Evolutionary conservation across 495 filamentous ascomycete genomes (phyloP).

Genomic region (Penicillium ucsense): DNA sequence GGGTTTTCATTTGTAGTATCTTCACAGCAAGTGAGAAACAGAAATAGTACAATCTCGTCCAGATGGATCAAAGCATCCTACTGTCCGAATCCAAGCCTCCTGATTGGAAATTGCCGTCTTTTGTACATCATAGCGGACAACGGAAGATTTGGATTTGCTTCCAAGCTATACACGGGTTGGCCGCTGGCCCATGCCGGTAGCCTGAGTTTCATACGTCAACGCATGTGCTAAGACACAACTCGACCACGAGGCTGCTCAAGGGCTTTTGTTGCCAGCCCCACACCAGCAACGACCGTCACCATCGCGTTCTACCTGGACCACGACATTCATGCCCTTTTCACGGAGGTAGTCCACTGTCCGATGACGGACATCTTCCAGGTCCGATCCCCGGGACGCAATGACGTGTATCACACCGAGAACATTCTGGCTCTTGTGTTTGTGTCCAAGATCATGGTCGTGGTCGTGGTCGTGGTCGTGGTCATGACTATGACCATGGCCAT

Average conservation of each 20-base stretch:
- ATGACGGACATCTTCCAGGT: conserved; percentile 68
- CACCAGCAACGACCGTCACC: conserved; percentile 78
- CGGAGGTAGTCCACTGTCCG: conserved; percentile 48
- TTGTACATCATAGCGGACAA: too few relatives aligned
- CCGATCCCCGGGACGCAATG: conserved; percentile 56
- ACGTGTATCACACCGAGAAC: conserved; percentile 76
- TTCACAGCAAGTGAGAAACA: too few relatives aligned
- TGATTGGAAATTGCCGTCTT: too few relatives aligned
- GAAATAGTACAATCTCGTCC: too few relatives aligned
- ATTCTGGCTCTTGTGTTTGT: conserved; percentile 32
- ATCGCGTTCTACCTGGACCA: conserved; percentile 69
- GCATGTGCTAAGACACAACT: not conserved
- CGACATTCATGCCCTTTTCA: conserved; percentile 57
- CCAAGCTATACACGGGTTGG: too few relatives aligned
- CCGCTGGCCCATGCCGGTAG: too few relatives aligned
- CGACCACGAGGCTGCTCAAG: conserved; percentile 3
- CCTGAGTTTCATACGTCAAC: too few relatives aligned
- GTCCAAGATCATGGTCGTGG: conserved; percentile 19
- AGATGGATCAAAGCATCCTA: too few relatives aligned
- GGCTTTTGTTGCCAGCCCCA: conserved; percentile 32
- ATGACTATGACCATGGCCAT: conserved; percentile 9
- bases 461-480: conserved; percentile 6
- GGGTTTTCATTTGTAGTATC: too few relatives aligned
- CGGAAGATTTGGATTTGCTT: too few relatives aligned
- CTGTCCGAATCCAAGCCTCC: too few relatives aligned